phyloP scores from a whole-genome alignment of 495 filamentous ascomycete genomes.

The Daldinia childiae region DNA sequence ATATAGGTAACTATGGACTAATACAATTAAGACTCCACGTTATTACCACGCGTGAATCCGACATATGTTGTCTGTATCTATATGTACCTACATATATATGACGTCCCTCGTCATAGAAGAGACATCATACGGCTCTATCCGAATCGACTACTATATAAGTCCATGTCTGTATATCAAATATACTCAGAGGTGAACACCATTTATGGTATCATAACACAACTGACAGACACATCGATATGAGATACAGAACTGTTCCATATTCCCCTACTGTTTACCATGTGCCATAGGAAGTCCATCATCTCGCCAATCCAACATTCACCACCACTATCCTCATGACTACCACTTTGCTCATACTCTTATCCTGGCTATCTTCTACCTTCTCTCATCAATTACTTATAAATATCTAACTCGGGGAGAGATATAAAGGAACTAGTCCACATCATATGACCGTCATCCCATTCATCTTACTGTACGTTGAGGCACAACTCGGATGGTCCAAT shows the following conservation, averaged over 20 bases:
- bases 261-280: too few relatives aligned
- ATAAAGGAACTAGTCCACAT: neutral
- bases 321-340: too few relatives aligned
- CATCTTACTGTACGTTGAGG: neutral
- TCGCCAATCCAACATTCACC: too few relatives aligned
- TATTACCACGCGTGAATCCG: conserved; percentile 1
- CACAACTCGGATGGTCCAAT: neutral
- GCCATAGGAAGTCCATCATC: too few relatives aligned
- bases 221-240: too few relatives aligned
- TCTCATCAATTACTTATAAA: too few relatives aligned
- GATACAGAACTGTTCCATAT: too few relatives aligned
- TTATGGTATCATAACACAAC: too few relatives aligned
- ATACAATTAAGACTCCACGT: neutral
- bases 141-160: neutral
- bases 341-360: too few relatives aligned
- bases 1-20: neutral
- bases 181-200: neutral
- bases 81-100: neutral
- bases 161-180: neutral
- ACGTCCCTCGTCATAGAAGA: neutral
- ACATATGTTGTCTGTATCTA: neutral
- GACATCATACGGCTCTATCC: neutral
- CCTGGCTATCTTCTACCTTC: too few relatives aligned
- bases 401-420: neutral
- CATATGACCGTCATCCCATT: conserved; percentile 9